A percentile compares a stretch with the other conserved stretches of the same genome.
phyloP scores from a whole-genome alignment of 139 green algal genomes.

The Chlorella sp. region DNA sequence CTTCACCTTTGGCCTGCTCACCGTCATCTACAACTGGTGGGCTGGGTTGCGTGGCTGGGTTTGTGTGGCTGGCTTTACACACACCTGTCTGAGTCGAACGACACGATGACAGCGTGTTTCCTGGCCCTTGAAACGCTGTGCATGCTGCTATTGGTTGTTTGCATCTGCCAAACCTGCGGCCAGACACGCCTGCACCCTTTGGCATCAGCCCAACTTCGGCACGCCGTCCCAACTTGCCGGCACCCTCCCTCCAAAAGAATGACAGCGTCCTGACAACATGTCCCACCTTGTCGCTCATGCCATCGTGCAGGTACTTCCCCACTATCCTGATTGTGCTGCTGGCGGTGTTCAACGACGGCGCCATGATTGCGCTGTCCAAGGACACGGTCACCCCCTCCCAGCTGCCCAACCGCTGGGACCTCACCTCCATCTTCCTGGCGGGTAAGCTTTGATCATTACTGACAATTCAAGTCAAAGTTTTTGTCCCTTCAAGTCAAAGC shows the following conservation, averaged over 20 bases:
- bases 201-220: too few species aligned
- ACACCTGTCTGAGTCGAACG: background rate
- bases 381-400: constrained; percentile 66
- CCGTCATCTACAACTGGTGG: constrained; percentile 85
- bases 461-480: background rate
- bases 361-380: constrained; percentile 90
- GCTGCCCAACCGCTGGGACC: constrained; percentile 79
- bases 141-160: too few species aligned
- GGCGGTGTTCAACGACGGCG: constrained; percentile 90
- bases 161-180: background rate
- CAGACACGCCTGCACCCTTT: background rate
- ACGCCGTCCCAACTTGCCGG: too few species aligned
- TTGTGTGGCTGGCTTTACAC: background rate
- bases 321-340: constrained; percentile 88
- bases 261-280: background rate
- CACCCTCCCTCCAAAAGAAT: too few species aligned
- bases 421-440: constrained; percentile 79
- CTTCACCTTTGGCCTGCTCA: constrained; percentile 90
- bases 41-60: background rate
- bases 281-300: background rate
- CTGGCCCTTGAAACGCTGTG: too few species aligned
- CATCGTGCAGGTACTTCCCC: constrained; percentile 52
- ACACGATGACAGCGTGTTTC: too few species aligned
- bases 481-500: too few species aligned
- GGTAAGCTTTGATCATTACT: constrained; percentile 16